Base-by-base conservation (phyloP, 2,329 filamentous ascomycete genomes). In the Aspergillus piperis region DNA sequence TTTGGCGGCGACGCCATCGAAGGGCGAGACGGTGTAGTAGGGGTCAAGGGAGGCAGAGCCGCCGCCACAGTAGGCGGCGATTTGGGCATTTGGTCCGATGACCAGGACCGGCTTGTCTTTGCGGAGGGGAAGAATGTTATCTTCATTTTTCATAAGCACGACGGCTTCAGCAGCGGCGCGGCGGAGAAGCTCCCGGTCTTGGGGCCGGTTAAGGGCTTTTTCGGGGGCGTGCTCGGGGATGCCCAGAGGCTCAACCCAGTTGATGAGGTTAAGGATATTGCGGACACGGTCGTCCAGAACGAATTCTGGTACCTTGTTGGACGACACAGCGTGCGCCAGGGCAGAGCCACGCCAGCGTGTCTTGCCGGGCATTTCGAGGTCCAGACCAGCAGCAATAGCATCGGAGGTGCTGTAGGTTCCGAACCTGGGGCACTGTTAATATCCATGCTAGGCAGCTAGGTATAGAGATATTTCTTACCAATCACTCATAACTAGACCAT, bases 81-180 rank as follows among this genome's bases (percentile, higher is more conserved):
- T 73, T 53, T 80, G 82, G 10, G 83, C 77, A 59, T 85, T 85
- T 11, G 83, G 82, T 3, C 83, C 84, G 59, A 86, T 84, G 17
- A 85, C 77, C 10, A 83, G 78, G 11, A 83, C 74, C 0, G 80
- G 76, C 59, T 80, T 77, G 23, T 74, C 72, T 50, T 77, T 79
- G 41, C 76, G 73, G 55, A 85, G 70, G 0, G 90, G 90, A 1
- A 93, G 78, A 0, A 88, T 72, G 13, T 78, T 79, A 39, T 83
- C 82, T 11, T 90, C 83, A 65, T 93, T 93, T 77, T 92, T 91
- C 52, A 92, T 77, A 11, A 93, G 80, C 1, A 92, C 89, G 8
- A 91, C 86, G 3, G 86, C 86, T 70, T 92, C 88, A 4, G 86
- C 84, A 17, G 88, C 88, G 23, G 90, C 81, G 57, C 83, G 81